These are phyloP conservation scores for Apiospora kogelbergensis DNA, from an alignment of 2,329 filamentous ascomycete species.

Conservation along the genomic window DNA sequence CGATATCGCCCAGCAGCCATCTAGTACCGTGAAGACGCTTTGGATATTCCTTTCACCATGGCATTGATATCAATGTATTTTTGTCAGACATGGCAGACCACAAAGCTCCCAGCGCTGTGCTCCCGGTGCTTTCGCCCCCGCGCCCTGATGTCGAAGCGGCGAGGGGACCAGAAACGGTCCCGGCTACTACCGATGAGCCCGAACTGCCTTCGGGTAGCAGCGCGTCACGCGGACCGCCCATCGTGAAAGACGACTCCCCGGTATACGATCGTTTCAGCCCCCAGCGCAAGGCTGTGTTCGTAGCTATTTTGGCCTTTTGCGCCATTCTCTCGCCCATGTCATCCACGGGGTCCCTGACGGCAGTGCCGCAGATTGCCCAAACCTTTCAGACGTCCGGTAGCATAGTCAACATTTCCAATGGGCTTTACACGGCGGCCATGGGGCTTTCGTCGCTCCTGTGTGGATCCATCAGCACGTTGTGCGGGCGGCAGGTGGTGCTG, in stretches of 20 bases:
- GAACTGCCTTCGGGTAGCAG: background rate
- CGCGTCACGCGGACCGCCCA: background rate
- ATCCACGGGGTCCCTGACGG: background rate
- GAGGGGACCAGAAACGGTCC: background rate
- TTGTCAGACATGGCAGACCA: background rate
- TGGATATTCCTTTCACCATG: background rate
- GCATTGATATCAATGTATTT: background rate
- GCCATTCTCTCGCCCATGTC: slow-evolving; percentile 2
- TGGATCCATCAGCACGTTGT: slow-evolving; percentile 30
- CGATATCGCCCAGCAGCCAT: background rate
- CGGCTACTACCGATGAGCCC: background rate
- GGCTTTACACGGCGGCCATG: slow-evolving; percentile 37
- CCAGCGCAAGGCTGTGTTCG: background rate
- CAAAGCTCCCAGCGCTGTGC: background rate
- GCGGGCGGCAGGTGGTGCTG: slow-evolving; percentile 32
- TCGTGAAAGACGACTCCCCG: background rate
- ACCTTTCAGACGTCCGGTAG: slow-evolving; percentile 19
- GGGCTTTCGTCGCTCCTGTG: slow-evolving; percentile 37
- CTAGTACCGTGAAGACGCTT: background rate
- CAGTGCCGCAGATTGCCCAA: slow-evolving; percentile 11
- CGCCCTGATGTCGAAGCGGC: background rate
- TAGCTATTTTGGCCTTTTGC: background rate
- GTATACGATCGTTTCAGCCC: background rate
- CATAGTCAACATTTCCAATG: slow-evolving; percentile 35
- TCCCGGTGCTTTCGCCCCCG: background rate